Evolutionary conservation across 176 grass and related monocot species (phyloP), one percentile per base, ranked within the genome.

Genomic region (Paspalum vaginatum): DNA sequence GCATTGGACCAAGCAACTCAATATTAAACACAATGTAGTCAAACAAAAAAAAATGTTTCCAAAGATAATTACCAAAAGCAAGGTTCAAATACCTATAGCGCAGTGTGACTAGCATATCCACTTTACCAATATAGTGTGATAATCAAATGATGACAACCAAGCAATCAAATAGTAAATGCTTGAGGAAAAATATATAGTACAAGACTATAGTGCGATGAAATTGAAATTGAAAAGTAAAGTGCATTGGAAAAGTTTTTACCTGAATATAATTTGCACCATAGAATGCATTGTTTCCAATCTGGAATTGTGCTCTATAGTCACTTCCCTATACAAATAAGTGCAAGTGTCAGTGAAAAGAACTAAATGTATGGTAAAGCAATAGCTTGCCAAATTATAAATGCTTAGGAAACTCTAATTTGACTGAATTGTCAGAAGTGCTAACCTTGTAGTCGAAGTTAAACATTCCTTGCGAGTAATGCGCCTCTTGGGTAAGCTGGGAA

Each of bases 391-490:
- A 41, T 25, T 38, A 26, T 11, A 65, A 65, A 83, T 65, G 41
- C 9, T 44, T 47, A 26, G 14, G 68, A 63, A 41, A 16, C 6
- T 46, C 11, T 37, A 61, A 61, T 68, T 68, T 49, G 21, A n/a
- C 39, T 61, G 45, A 61, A 40, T 32, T 48, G 52, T 55, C 18
- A 61, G 40, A 24, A 50, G 80, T 42, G 85, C 74, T 72, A 40
- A 93, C 96, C 90, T 98, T 98, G 90, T 98, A 98, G 85, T 98
- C 96, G 39, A 98, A 95, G 88, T 98, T 95, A 84, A 98, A 98
- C 96, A 98, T 98, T 70, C 92, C 96, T 89, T 98, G 96, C 56
- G 96, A 98, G 61, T 84, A 95, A 91, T 98, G 96, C 9, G 92
- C 88, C 84, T 99, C 96, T 77, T 95, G 83, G 40, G 96, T 99